A percentile compares a stretch with the other conserved stretches of the same genome.
phyloP scores from a whole-genome alignment of 768 basidiomycete genomes.

The Termitomyces sp. region DNA sequence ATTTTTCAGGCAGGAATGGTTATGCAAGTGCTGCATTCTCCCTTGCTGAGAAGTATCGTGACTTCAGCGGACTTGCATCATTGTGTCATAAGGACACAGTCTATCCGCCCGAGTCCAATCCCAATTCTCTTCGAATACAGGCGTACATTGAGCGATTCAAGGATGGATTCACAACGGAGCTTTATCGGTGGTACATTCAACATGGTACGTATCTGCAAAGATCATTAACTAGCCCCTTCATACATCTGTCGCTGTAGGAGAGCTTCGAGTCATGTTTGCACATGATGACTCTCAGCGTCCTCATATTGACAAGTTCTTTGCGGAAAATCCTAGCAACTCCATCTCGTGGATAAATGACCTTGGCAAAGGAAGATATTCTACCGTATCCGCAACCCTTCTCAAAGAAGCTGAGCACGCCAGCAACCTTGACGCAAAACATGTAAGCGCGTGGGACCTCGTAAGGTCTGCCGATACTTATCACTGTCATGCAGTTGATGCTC shows the following conservation, averaged over 20 bases:
- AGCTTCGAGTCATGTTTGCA: conserved; percentile 75
- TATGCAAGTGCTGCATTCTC: conserved; percentile 66
- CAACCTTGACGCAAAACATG: conserved; percentile 72
- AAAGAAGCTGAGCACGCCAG: conserved; percentile 50
- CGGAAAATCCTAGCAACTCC: conserved; percentile 44
- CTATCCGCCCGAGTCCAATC: conserved; percentile 60
- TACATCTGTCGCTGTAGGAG: conserved; percentile 41
- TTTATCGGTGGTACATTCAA: conserved; percentile 93
- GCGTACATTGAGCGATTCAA: conserved; percentile 73
- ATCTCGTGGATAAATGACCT: conserved; percentile 90
- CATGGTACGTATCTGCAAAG: conserved; percentile 47
- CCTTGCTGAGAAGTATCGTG: conserved; percentile 82
- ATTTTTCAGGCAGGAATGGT: conserved; percentile 52
- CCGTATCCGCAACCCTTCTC: conserved; percentile 60
- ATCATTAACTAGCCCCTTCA: background rate
- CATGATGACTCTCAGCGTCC: conserved; percentile 57
- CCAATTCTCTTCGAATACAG: conserved; percentile 55
- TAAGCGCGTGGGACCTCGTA: conserved; percentile 28
- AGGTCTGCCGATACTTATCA: background rate
- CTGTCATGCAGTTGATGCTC: conserved; percentile 63
- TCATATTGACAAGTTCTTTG: conserved; percentile 73
- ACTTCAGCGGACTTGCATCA: conserved; percentile 80
- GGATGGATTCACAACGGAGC: conserved; percentile 78
- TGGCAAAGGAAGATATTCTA: conserved; percentile 56
- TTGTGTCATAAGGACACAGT: conserved; percentile 69